Evolutionary conservation across 768 basidiomycete genomes (phyloP), one percentile per base, ranked within the genome.

Genomic region (Lyophyllum shimeji): DNA sequence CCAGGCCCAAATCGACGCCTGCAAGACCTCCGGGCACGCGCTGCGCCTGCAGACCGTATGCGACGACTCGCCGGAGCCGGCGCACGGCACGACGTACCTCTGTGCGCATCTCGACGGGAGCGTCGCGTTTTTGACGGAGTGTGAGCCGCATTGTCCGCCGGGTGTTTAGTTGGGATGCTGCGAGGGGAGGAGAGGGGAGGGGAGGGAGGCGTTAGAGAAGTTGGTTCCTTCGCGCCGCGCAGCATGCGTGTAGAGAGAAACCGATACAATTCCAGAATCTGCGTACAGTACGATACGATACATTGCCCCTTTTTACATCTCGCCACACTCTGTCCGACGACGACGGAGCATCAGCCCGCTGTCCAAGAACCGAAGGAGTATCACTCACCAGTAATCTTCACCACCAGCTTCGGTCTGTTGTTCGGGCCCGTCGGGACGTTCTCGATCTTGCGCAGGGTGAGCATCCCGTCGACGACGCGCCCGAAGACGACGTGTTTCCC

Each of bases 401-500:
- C 93, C 2, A 82, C 82, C 23, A 97, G 71, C 67, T 97, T 97
- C 0, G 95, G 94, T 50, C 93, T 75, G 66, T 93, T 95, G 69
- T 95, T 96, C 3, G 85, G 82, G 1, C 93, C 93, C 0, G 94
- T 98, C 8, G 95, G 83, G 0, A 98, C 93, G 60, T 95, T 93
- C 74, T 99, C 97, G 53, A 99, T 92, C 70, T 98, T 98, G 60
- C 96, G 81, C 49, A 99, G 78, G 3, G 94, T 96, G 56, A 99
- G 83, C 89, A 98, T 92, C 23, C 93, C 93, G 55, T 97, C 93
- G 59, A 92, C 83, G 33, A 96, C 90, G 61, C 82, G 86, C 6
- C 94, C 94, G 64, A 97, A 97, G 1, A 95, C 93, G 62, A 95
- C 89, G 67, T 96, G 94, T 70, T 95, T 93, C 61, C 86, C 92